Percentiles rank a stretch among this genome's conserved stretches.
phyloP scores from a whole-genome alignment of 2,329 filamentous ascomycete genomes.

The Alternaria dauci region DNA sequence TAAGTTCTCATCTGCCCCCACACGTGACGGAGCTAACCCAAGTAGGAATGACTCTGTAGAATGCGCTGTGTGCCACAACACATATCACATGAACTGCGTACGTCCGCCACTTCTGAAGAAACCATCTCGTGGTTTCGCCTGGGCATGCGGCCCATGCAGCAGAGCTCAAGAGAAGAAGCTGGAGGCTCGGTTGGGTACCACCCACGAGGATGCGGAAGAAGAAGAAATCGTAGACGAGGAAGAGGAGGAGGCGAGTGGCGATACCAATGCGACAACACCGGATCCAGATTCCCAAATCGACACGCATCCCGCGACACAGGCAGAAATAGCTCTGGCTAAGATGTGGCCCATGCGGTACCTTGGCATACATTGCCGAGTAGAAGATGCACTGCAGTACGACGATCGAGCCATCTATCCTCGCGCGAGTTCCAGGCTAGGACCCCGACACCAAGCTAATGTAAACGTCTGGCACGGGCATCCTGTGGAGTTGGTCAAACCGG shows the following conservation, averaged over 20 bases:
- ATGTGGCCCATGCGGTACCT: constrained; percentile 97
- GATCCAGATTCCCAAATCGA: constrained; percentile 62
- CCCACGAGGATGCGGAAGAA: constrained; percentile 66
- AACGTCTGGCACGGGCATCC: constrained; percentile 84
- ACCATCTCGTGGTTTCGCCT: constrained; percentile 95
- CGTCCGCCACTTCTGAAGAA: constrained; percentile 92
- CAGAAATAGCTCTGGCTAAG: constrained; percentile 90
- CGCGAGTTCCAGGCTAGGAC: constrained; percentile 89
- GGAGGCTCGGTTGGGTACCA: constrained; percentile 75
- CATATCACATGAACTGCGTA: constrained; percentile 99
- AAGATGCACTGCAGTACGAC: constrained; percentile 95
- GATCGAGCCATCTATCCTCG: constrained; percentile 93
- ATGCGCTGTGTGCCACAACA: constrained; percentile 92
- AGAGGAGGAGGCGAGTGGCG: constrained; percentile 71
- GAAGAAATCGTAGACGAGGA: constrained; percentile 72
- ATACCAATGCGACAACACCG: constrained; percentile 66
- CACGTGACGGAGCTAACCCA: constrained; percentile 23
- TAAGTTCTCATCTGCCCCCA: constrained; percentile 58
- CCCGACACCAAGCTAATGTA: constrained; percentile 88
- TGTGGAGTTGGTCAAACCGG: constrained; percentile 88
- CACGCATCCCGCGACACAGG: constrained; percentile 73
- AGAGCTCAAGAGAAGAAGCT: constrained; percentile 93
- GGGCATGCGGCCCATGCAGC: constrained; percentile 96
- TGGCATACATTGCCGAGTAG: constrained; percentile 92
- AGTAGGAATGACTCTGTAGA: constrained; percentile 90